phyloP scores from a whole-genome alignment of 352 stramenopile species.

The Globisporangium radiosum region DNA sequence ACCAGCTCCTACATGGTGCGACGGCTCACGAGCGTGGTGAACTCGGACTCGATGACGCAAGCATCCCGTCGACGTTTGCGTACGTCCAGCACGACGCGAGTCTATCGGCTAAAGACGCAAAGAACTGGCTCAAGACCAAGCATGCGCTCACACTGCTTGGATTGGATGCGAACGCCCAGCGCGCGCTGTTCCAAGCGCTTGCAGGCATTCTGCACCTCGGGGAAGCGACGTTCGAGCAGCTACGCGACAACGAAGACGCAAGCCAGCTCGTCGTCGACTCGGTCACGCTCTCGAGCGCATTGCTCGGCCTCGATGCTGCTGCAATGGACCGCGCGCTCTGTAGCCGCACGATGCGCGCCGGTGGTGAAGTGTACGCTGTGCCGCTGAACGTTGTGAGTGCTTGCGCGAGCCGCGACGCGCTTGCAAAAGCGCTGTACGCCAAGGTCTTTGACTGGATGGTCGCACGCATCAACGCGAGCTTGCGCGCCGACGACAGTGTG shows the following conservation, averaged over 20 bases:
- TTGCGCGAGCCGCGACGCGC: slow-evolving; percentile 82
- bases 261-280: slow-evolving; percentile 32
- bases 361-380: slow-evolving; percentile 59
- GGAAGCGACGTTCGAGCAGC: slow-evolving; percentile 43
- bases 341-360: slow-evolving; percentile 62
- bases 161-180: slow-evolving; percentile 40
- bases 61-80: slow-evolving; percentile 18
- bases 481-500: slow-evolving; percentile 20
- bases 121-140: slow-evolving; percentile 61
- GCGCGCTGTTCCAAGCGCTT: slow-evolving; percentile 56
- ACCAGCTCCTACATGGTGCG: slow-evolving; percentile 74
- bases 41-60: slow-evolving; percentile 28
- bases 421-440: slow-evolving; percentile 94
- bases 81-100: slow-evolving; percentile 47
- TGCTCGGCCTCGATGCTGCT: slow-evolving; percentile 42
- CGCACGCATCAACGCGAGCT: slow-evolving; percentile 77
- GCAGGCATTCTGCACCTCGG: slow-evolving; percentile 81
- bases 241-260: slow-evolving; percentile 52
- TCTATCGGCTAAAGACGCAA: slow-evolving; percentile 30
- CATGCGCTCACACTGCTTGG: slow-evolving; percentile 54
- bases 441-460: slow-evolving; percentile 96
- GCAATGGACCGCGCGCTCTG: slow-evolving; percentile 57
- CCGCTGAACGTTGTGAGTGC: slow-evolving; percentile 61
- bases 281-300: slow-evolving; percentile 28
- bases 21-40: slow-evolving; percentile 30